Evolutionary conservation across 2,329 filamentous ascomycete species (phyloP), one percentile per base, ranked within the genome.

Genomic region (Hirsutella rhossiliensis): DNA sequence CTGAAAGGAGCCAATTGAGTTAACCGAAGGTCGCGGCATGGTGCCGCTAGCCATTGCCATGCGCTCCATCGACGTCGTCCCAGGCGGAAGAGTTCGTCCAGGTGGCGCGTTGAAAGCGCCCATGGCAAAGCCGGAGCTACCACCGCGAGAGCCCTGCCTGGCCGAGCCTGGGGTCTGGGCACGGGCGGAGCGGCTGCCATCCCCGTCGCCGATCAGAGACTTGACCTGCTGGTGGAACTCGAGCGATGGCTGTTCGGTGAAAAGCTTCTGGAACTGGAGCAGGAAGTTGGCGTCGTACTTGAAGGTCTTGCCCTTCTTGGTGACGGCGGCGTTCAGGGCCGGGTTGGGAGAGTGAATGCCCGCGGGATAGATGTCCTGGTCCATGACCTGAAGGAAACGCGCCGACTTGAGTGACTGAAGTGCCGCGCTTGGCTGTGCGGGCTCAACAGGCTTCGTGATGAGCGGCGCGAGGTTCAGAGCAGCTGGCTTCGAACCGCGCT

Each of bases 251-350:
- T 96, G 94, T 71, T 98, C 92, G 50, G 87, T 94, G 68, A 96
- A 98, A 18, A 95, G 87, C 55, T 78, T 78, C 68, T 96, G 87
- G 74, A 98, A 98, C 61, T 98, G 92, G 28, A 98, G 74, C 66
- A 98, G 71, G 72, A 98, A 98, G 55, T 84, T 82, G 56, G 89
- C 86, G 66, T 97, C 88, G 64, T 98, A 98, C 63, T 94, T 89
- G 71, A 94, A 94, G 37, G 80, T 82, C 62, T 80, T 84, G 48
- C 79, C 80, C 68, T 89, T 90, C 63, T 84, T 86, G 30, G 78
- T 73, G 27, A 87, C 84, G 15, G 84, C 84, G 36, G 76, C 71
- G 63, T 97, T 98, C 51, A 96, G 69, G 3, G 90, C 86, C 11
- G 90, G 87, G 66, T 96, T 97, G 8, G 92, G 92, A 23, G 89